Base-by-base conservation (phyloP, 2,329 filamentous ascomycete genomes). In the Aspergillus aculeatus region DNA sequence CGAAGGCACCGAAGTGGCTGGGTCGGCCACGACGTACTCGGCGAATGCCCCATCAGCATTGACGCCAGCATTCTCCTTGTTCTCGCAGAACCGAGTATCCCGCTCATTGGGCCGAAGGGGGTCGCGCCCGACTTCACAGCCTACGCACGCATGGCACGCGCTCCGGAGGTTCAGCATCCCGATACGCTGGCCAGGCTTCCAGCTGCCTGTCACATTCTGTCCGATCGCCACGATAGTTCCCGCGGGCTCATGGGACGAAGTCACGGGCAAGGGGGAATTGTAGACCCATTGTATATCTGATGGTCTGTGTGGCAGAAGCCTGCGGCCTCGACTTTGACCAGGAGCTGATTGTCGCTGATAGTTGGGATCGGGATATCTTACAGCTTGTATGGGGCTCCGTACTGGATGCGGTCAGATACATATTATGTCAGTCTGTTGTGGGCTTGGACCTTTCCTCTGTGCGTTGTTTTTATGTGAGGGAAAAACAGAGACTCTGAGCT, bases 231-330 rank as follows among this genome's bases (percentile, higher is more conserved):
- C 50, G 1, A 64, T 48, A 11, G 54, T 57, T 1, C 62, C 60
- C 2, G 50, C 62, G 9, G 62, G 54, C 29, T 62, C 62, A 19
- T 64, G 62, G 3, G 60, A 60, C 0, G 57, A 51, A 5, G 58
- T 64, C 16, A 64, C 29, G 1, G 62, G 60, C 3, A 49, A 29
- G 0, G 54, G 52, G 14, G 59, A 53, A 4, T 56, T 14, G 44
- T 60, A 47, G 12, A 57, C 57, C 4, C 62, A 14, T 58, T n/a
- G 38, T 56, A 56, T 31, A 64, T 57, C 47, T 64, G 62, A 47
- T 59, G 51, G 38, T 64, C 60, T 9, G 57, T 61, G 32, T 63
- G 61, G 31, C 61, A 63, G 56, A 61, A 63, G 9, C 59, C 56
- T 5, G 61, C 61, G 2, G 61, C 61, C 4, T 29, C 32, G 44